These are phyloP conservation scores for Septoria linicola DNA, from an alignment of 2,329 filamentous ascomycete genomes.

Conservation along the genomic window DNA sequence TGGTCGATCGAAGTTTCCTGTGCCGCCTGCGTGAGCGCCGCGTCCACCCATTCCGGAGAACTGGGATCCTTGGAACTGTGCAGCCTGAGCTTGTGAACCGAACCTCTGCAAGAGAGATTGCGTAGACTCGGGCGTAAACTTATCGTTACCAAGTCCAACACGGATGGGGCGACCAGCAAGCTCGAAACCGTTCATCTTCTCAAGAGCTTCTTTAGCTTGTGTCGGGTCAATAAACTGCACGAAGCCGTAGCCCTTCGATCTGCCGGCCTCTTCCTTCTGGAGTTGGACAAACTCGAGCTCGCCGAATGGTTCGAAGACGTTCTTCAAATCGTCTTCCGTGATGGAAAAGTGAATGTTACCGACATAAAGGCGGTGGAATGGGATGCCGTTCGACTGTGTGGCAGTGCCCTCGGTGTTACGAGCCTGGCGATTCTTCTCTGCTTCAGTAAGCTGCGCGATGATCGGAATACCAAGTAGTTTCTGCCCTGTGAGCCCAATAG, in stretches of 20 bases:
- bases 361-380: slow-evolving; percentile 97
- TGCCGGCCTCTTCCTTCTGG: slow-evolving; percentile 89
- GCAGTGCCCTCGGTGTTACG: slow-evolving; percentile 71
- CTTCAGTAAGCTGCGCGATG: slow-evolving; percentile 96
- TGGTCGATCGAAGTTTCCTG: slow-evolving; percentile 80
- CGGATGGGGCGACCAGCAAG: slow-evolving; percentile 95
- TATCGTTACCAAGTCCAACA: slow-evolving; percentile 99
- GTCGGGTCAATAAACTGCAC: slow-evolving; percentile 81
- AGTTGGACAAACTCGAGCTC: slow-evolving; percentile 97
- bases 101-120: slow-evolving; percentile 90
- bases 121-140: slow-evolving; percentile 97
- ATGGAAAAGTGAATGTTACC: slow-evolving; percentile 99
- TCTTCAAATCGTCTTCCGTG: slow-evolving; percentile 90
- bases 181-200: slow-evolving; percentile 99
- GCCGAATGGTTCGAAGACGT: slow-evolving; percentile 96
- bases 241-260: slow-evolving; percentile 95
- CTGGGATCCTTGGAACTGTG: slow-evolving; percentile 59
- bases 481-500: slow-evolving; percentile 97
- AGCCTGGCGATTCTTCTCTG: slow-evolving; percentile 97
- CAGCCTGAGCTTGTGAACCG: slow-evolving; percentile 63
- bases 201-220: slow-evolving; percentile 88
- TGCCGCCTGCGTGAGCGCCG: slow-evolving; percentile 74
- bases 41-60: slow-evolving; percentile 90
- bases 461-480: slow-evolving; percentile 98
- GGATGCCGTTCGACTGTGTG: slow-evolving; percentile 76